Base-by-base conservation (phyloP, 2,329 filamentous ascomycete genomes). In the Venturia effusa region DNA sequence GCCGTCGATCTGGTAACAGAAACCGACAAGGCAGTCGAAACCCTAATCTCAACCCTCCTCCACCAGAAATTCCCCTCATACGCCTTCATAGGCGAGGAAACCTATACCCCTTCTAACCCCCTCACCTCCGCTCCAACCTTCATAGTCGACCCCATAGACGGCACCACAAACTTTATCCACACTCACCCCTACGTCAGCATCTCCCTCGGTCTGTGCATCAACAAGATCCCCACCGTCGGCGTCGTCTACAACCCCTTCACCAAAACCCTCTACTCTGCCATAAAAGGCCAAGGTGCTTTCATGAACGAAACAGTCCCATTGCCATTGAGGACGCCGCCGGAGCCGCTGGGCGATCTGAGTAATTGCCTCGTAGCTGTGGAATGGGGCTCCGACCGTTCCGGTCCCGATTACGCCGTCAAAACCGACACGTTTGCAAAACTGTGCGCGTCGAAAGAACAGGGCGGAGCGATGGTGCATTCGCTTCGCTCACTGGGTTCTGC, bases 181-280 rank as follows among this genome's bases (percentile, higher is more conserved):
- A 83, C 82, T 24, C 88, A 90, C 75, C 88, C 88, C 4, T 82
- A 85, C 69, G 88, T 89, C 66, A 89, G 86, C 76, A 87, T 92
- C 76, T 90, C 88, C 13, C 84, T 93, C 40, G 89, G 89, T 57
- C 81, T 93, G 64, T 82, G 87, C 54, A 75, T 91, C 66, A 75
- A 82, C 70, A 82, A 82, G 67, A 70, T 72, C 13, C 88, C 89
- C 27, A 78, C 80, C 62, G 80, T 92, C 55, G 89, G 89, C 66
- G 85, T 93, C 65, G 85, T 93, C 66, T 92, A 90, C 78, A 92
- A 92, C 76, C 89, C 89, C 0, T 91, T 88, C 75, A 84, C 84
- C 60, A 82, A 86, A 69, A 80, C 82, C 10, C 77, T 92, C 51
- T 93, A 86, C 78, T 86, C 83, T 4, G 89, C 81, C 39, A 83